Conservation (phyloP, 1,284 basidiomycete genomes). For the Malassezia nana region DNA sequence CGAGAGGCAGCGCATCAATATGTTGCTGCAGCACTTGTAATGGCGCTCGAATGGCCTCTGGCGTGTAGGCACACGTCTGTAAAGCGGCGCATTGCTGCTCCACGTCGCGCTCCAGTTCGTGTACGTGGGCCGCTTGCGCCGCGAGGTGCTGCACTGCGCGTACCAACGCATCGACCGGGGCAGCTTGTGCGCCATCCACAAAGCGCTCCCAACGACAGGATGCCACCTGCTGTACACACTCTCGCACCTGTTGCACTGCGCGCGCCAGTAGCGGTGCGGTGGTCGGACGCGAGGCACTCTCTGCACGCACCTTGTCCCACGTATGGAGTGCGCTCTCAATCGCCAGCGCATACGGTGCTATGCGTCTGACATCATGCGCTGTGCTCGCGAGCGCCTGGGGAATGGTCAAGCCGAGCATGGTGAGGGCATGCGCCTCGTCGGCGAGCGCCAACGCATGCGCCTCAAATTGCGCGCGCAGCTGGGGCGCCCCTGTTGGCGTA, state of each 20-base stretch:
- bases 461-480: conserved; percentile 90
- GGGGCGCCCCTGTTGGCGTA: conserved; percentile 52
- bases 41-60: conserved; percentile 68
- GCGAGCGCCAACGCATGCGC: conserved; percentile 94
- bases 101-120: conserved; percentile 69
- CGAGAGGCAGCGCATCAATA: conserved; percentile 85
- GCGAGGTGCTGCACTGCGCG: conserved; percentile 65
- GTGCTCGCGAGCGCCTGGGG: conserved; percentile 88
- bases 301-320: conserved; percentile 82
- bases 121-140: conserved; percentile 86
- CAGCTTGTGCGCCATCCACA: conserved; percentile 57
- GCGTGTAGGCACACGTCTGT: conserved; percentile 69
- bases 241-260: conserved; percentile 32
- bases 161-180: conserved; percentile 89
- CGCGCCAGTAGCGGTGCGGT: conserved; percentile 65
- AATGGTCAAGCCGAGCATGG: conserved; percentile 91
- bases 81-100: conserved; percentile 64
- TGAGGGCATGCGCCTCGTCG: conserved; percentile 90
- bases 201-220: conserved; percentile 93
- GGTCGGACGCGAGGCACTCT: conserved; percentile 70
- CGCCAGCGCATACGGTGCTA: conserved; percentile 86
- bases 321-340: conserved; percentile 96
- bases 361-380: conserved; percentile 93
- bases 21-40: conserved; percentile 75
- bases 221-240: conserved; percentile 53